phyloP scores from a whole-genome alignment of 768 basidiomycete genomes.

The Leccinum disarticulatum region DNA sequence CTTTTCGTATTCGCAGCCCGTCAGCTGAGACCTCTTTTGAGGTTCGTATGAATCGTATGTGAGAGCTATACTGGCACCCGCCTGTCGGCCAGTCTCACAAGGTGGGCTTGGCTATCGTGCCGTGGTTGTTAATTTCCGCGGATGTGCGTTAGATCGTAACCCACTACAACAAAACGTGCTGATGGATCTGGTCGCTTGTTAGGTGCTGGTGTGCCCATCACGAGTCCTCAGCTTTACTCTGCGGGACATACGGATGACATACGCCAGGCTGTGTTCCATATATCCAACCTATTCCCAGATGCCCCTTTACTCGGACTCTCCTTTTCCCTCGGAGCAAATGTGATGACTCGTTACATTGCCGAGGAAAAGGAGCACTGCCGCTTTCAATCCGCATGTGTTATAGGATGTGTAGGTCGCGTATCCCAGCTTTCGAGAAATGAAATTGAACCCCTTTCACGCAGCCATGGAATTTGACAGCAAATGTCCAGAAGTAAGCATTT shows the following conservation, averaged over 20 bases:
- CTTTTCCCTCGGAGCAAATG: slow-evolving; percentile 92
- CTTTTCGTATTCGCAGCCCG: not conserved
- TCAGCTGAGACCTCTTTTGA: slow-evolving; percentile 29
- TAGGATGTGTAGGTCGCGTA: slow-evolving; percentile 65
- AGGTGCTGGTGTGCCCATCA: slow-evolving; percentile 87
- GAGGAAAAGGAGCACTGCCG: slow-evolving; percentile 72
- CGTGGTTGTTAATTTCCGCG: slow-evolving; percentile 89
- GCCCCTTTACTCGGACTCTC: slow-evolving; percentile 86
- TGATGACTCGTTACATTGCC: slow-evolving; percentile 85
- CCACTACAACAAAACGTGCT: slow-evolving; percentile 10
- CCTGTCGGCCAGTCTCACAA: slow-evolving; percentile 63
- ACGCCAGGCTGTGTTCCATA: slow-evolving; percentile 75
- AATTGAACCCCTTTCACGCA: slow-evolving; percentile 22
- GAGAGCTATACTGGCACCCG: slow-evolving; percentile 73
- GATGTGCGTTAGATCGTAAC: slow-evolving; percentile 56
- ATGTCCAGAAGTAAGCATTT: slow-evolving; percentile 33
- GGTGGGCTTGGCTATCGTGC: slow-evolving; percentile 92
- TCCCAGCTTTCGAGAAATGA: slow-evolving; percentile 12
- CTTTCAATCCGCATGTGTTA: slow-evolving; percentile 61
- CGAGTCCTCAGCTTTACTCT: slow-evolving; percentile 80
- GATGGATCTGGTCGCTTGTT: slow-evolving; percentile 16
- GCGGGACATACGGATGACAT: slow-evolving; percentile 91
- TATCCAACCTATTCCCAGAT: slow-evolving; percentile 67
- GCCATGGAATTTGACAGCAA: slow-evolving; percentile 51
- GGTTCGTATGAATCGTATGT: slow-evolving; percentile 92